Base-by-base conservation (phyloP, 352 stramenopile genomes). In the Phytophthora pluvialis region DNA sequence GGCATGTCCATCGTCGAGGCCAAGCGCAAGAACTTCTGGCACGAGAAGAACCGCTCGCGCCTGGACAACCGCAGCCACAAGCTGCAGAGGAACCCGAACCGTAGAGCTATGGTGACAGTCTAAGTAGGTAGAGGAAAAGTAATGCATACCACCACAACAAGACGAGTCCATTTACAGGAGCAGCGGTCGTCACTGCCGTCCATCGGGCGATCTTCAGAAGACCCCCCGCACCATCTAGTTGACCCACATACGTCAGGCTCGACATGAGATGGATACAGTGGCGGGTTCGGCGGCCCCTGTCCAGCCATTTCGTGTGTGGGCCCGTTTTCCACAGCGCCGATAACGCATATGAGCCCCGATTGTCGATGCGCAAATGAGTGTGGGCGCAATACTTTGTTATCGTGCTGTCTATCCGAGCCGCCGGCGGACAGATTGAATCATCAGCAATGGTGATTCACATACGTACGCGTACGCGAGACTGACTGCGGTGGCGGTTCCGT, bases 51-150 rank as follows among this genome's bases (percentile, higher is more conserved):
- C 64, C 80, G 82, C 51, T 87, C 85, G 54, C 84, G 85, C 28
- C 75, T 95, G 46, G 86, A 94, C 43, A 88, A 75, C 42, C 88
- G 88, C 56, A 93, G 83, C 47, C 85, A 95, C 73, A 95, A 95
- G 72, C 62, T 95, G 31, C 88, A 95, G 70, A 91, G 75, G 58
- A 80, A 93, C 62, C 88, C 88, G 55, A 95, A 95, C 60, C 85
- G 88, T 60, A 68, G 67, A 71, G 68, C 58, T 45, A 81, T 95
- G 68, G 67, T 95, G 47, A 92, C 81, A 12, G 88, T 95, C 60
- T 95, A 60, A 43, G 40, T 49, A 93, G 72, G 40, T 49, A 93
- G 72, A 77, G 25, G 46, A 52, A n/a, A 56, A 66, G 28, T 29
- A 54, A 52, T 63, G 47, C 42, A 51, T 60, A 64, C 36, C 38